Evolutionary conservation across 2,329 filamentous ascomycete species (phyloP).

Genomic region (Didymosphaeria variabile): DNA sequence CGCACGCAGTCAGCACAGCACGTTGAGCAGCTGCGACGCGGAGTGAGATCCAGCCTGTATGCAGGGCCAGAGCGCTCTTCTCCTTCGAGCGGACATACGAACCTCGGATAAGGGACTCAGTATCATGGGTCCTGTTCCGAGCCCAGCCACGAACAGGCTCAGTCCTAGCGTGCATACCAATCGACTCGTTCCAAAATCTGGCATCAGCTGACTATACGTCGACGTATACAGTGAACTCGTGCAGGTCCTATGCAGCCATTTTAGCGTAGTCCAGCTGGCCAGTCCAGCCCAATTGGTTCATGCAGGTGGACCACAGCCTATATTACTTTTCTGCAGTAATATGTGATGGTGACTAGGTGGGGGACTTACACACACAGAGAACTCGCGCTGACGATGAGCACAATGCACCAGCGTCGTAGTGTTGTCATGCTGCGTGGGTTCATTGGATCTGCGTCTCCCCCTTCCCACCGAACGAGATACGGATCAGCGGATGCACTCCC

Average conservation of each 20-base stretch:
- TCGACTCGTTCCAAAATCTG: conserved; percentile 75
- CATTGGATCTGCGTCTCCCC: conserved; percentile 74
- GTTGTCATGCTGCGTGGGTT: conserved; percentile 75
- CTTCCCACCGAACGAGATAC: conserved; percentile 80
- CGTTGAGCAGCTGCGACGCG: not conserved
- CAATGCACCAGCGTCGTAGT: conserved; percentile 80
- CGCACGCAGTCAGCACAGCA: conserved; percentile 15
- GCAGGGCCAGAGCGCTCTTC: conserved; percentile 9
- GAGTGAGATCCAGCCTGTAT: conserved; percentile 5
- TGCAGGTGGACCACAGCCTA: conserved; percentile 8
- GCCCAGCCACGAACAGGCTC: conserved; percentile 82
- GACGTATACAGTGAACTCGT: conserved; percentile 89
- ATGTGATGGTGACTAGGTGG: conserved; percentile 8
- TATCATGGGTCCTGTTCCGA: conserved; percentile 67
- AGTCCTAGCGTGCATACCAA: conserved; percentile 82
- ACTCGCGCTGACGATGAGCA: conserved; percentile 75
- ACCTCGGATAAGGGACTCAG: conserved; percentile 63
- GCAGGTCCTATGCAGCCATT: conserved; percentile 68
- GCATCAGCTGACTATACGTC: conserved; percentile 79
- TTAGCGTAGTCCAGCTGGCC: conserved; percentile 11
- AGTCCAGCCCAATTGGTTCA: not conserved
- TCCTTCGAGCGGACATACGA: conserved; percentile 21
- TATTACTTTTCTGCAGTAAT: conserved; percentile 16
- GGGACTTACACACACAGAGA: conserved; percentile 84
- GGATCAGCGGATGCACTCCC: conserved; percentile 46